Evolutionary conservation across 2,329 filamentous ascomycete genomes (phyloP).

Genomic region (Ceratocystiopsis brevicomis): DNA sequence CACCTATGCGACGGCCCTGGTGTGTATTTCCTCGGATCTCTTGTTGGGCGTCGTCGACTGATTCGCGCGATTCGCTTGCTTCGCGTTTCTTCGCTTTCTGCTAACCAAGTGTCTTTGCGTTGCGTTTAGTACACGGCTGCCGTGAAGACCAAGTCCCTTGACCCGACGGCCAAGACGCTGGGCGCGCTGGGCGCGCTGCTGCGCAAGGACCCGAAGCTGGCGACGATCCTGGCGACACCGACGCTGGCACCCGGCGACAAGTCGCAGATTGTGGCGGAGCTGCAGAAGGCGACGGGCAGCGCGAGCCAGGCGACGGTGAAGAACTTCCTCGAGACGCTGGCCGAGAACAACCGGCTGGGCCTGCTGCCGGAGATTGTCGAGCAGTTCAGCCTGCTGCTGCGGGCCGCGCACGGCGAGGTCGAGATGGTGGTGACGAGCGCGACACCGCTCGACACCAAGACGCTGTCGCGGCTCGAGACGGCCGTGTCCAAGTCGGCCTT

Average conservation of each 20-base stretch:
- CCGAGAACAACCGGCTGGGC: constrained; percentile 88
- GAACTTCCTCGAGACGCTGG: constrained; percentile 81
- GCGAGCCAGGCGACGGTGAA: constrained; percentile 65
- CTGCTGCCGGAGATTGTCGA: constrained; percentile 63
- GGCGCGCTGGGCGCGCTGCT: constrained; percentile 50
- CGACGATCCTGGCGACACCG: constrained; percentile 55
- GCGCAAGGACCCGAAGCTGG: constrained; percentile 69
- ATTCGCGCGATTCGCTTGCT: neutral
- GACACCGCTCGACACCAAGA: constrained; percentile 71
- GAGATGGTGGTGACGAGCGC: constrained; percentile 86
- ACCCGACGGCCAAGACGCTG: constrained; percentile 68
- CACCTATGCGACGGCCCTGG: constrained; percentile 95
- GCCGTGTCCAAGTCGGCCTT: constrained; percentile 81
- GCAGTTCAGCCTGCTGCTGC: constrained; percentile 78
- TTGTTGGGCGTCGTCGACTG: neutral
- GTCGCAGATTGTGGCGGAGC: constrained; percentile 66
- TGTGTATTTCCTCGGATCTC: constrained; percentile 30
- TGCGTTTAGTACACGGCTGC: constrained; percentile 74
- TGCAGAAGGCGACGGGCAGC: constrained; percentile 59
- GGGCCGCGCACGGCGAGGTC: constrained; percentile 77
- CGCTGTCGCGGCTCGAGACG: constrained; percentile 65
- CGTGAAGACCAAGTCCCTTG: constrained; percentile 69
- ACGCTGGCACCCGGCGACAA: constrained; percentile 68
- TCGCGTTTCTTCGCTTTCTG: neutral
- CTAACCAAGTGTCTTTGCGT: too few species aligned